These are phyloP conservation scores for Digitaria exilis DNA, from an alignment of 202 grass and related monocot genomes.

Conservation along the genomic window DNA sequence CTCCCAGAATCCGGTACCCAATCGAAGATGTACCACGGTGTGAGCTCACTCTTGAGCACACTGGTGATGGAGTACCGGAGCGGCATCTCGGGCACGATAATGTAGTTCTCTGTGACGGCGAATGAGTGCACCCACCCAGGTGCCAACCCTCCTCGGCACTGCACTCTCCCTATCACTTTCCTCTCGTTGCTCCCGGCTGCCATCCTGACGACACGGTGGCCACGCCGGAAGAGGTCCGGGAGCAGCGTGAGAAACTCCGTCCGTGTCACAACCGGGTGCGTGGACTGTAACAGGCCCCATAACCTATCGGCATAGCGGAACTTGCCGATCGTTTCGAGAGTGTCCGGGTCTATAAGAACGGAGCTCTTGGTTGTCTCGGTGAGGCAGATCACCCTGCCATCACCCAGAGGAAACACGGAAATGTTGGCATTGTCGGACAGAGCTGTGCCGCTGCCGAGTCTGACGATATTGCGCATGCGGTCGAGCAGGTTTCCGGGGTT, in stretches of 20 bases:
- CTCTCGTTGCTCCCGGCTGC: slow-evolving; percentile 40
- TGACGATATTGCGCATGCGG: neutral
- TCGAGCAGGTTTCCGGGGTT: slow-evolving; percentile 29
- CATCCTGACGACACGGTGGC: slow-evolving; percentile 44
- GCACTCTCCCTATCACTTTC: slow-evolving; percentile 34
- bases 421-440: slow-evolving; percentile 56
- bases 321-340: slow-evolving; percentile 32
- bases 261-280: slow-evolving; percentile 37
- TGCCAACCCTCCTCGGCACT: slow-evolving; percentile 26
- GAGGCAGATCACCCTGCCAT: slow-evolving; percentile 53
- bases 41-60: slow-evolving; percentile 29
- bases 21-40: slow-evolving; percentile 31
- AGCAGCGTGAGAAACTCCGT: slow-evolving; percentile 48
- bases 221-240: slow-evolving; percentile 37
- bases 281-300: neutral
- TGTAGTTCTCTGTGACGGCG: slow-evolving; percentile 35
- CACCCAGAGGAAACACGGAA: slow-evolving; percentile 30
- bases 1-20: slow-evolving; percentile 37
- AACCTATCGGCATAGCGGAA: slow-evolving; percentile 22
- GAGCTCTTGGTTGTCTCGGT: slow-evolving; percentile 41
- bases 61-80: slow-evolving; percentile 28
- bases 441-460: slow-evolving; percentile 28
- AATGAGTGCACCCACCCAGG: slow-evolving; percentile 51
- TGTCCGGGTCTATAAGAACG: slow-evolving; percentile 39
- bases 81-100: slow-evolving; percentile 53